Base-by-base conservation (phyloP, 257 asterid species). In the Nicotiana benthamiana region DNA sequence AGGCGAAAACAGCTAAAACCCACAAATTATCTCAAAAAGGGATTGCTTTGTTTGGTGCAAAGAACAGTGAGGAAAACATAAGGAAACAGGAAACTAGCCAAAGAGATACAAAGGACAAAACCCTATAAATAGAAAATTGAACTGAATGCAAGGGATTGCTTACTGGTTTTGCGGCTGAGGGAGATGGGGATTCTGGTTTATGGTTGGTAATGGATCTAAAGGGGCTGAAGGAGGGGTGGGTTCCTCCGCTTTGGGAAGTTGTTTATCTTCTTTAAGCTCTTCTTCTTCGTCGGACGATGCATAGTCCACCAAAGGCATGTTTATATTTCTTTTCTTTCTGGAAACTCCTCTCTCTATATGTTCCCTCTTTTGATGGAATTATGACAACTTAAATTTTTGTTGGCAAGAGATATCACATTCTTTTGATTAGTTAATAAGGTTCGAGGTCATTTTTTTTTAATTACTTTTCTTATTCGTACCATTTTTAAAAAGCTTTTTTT, bases 301-400 rank as follows among this genome's bases (percentile, higher is more conserved):
- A 83, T 94, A 94, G 77, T 90, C 97, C 80, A 94, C 97, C 89
- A 94, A 90, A 84, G 97, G 89, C 98, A 94, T 94, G 2, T 77
- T 78, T 67, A 11, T 61, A 40, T 52, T 43, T 20, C 20, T 5
- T 9, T 6, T 10, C 65, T 1, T 63, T 63, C 22, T 30, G 51
- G 26, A 17, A 65, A 32, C 51, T 65, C 75, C 6, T 30, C 9
- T 40, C 48, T 40, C 11, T 52, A 4, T 54, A 4, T 18, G 24
- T 56, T 18, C 10, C 24, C 53, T 94, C 6, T 75, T 81, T 62
- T 51, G 5, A 11, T 51, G 56, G 17, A 13, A 51, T 51, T 51
- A 51, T 51, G 1, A 52, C 57, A 3, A 2, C 57, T 52, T 11
- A 52, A 4, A 13, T 52, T 11, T 15, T 52, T 52, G 6, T 12